Evolutionary conservation across 257 asterid genomes (phyloP), one percentile per base, ranked within the genome.

Genomic region (Solanum virginianum): DNA sequence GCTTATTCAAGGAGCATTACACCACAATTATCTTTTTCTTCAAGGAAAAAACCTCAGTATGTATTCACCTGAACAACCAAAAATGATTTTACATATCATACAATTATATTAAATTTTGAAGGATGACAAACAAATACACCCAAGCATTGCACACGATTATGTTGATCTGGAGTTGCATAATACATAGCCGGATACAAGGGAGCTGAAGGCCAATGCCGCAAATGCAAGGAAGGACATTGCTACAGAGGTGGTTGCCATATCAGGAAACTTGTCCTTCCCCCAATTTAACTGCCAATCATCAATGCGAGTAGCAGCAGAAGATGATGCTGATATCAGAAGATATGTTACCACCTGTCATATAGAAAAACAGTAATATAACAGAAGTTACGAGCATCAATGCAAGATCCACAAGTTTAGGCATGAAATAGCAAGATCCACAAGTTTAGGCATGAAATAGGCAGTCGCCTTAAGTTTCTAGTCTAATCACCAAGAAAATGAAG

Each of bases 321-420:
- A 96, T 79, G 99, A 94, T n/a, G 99, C 97, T 0, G 99, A 96
- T 86, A 96, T 88, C 83, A 96, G 95, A 88, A 96, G 95, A 91
- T 96, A 96, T 39, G 98, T 89, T 20, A 96, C 88, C 79, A 92
- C 84, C 99, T 94, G 98, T 74, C 62, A 71, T 82, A 65, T 82
- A 82, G 82, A 86, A 70, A 39, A 62, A 83, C 32, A 49, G 29
- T 63, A 15, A 36, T 16, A 15, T 36, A 83, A 36, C 4, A 75
- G 10, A 20, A 47, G 54, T 6, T 57, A 4, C 9, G 20, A 68
- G 16, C 32, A 80, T 68, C 26, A 80, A 49, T 22, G 12, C 47
- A 20, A 20, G 47, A 16, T 77, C 24, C 63, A 77, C 62, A 51
- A 17, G 62, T 51, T 51, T 51, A 49, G 62, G 41, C 15, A 51